Evolutionary conservation across 108 stramenopile genomes (phyloP), one percentile per base, ranked within the genome.

Genomic region (Skeletonema marinoi): DNA sequence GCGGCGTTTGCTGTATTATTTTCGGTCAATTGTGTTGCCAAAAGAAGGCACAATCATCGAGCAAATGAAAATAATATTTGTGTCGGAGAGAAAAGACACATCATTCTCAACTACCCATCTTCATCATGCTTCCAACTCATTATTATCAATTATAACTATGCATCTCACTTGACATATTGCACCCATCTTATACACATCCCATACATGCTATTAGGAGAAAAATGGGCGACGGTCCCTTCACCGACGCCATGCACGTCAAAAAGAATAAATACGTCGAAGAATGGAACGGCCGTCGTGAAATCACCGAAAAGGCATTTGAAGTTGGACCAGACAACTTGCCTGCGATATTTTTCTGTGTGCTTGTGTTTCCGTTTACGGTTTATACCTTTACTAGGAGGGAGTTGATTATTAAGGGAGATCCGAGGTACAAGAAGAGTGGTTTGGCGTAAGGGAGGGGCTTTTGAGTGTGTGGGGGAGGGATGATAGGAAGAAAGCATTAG

Each of bases 191-290:
- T 36, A 36, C 6, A 36, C 6, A 36, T 36, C 8, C 36, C 8
- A 36, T 6, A 36, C 36, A 5, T 6, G 0, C 36, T 8, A 60
- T 35, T 59, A 83, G 93, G 73, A 89, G 94, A 32, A 68, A 58
- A 21, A 91, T 91, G 90, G 94, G 86, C 46, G 91, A 87, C 59
- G 92, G 90, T 60, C 87, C 88, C 29, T 90, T 87, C 73, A 86
- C 91, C 35, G 80, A 88, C 30, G 74, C 73, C 10, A 86, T 89
- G 78, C 84, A 87, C 74, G 91, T 92, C 50, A 90, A 91, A 50
- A 93, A 95, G 77, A 95, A 95, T 64, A 91, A 88, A 60, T 95
- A 82, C 74, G 88, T 93, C 46, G 92, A 95, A 67, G 92, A 95
- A 72, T 93, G 94, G 94, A 93, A 92, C 63, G 94, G 94, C 38